Base-by-base conservation (phyloP, 192 early-diverging fungal genomes). In the Dimargaris verticillata region DNA sequence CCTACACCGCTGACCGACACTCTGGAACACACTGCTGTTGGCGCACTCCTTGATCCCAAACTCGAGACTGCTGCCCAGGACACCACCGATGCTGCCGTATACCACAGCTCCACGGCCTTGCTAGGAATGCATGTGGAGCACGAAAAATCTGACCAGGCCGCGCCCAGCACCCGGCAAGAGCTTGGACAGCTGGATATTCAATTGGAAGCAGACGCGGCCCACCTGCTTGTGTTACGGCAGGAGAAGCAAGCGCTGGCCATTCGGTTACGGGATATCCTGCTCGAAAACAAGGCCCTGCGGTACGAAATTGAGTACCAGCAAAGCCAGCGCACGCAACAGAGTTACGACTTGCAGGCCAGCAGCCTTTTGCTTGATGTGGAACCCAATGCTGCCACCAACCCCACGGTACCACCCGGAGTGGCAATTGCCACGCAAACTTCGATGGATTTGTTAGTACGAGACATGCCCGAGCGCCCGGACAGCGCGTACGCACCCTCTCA, bases 281-380 rank as follows among this genome's bases (percentile, higher is more conserved):
- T 59, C 6, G 57, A 59, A 38, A 59, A 59, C 42, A 28, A 44
- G 38, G 57, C 57, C n/a, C 9, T 59, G 15, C 55, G 33, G 55
- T 58, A 43, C 42, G 55, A 58, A 29, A 58, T 58, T 58, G 55
- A 58, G 17, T 24, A 58, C 55, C 55, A 58, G 22, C 28, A 15
- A 18, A 24, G 22, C 28, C 12, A 15, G 15, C 18, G 28, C 11
- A 25, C 18, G 3, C 25, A 58, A 4, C 55, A 22, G 15, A 22
- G 13, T 5, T 24, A 42, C 9, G 13, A 41, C 3, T 22, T 44
- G 33, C 42, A 43, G 38, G 55, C 29, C 17, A 44, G 42, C 22
- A 28, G 25, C 22, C 55, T 58, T 49, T 49, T 49, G 22, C 33
- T 38, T 7, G 33, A 38, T 38, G 33, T 38, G 33, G 33, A 38